Conservation (phyloP, 108 stramenopile species). For the Nitzschia sp. region DNA sequence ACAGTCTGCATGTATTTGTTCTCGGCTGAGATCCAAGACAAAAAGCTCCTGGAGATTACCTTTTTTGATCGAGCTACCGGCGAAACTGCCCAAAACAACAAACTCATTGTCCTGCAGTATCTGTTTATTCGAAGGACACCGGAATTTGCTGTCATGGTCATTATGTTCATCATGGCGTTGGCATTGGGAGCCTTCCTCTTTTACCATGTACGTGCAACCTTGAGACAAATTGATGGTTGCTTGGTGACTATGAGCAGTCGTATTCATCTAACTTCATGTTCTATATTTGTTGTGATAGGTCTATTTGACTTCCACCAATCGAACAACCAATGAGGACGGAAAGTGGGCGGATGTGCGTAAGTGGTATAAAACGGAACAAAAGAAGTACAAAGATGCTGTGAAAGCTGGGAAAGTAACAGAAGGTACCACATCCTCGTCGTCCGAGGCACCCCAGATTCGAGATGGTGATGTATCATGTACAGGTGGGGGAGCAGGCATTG, state of each 20-base stretch:
- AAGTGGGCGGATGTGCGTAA: slow-evolving; percentile 74
- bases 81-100: slow-evolving; percentile 50
- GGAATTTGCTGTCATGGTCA: slow-evolving; percentile 31
- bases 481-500: slow-evolving; percentile 17
- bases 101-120: slow-evolving; percentile 59
- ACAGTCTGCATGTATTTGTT: slow-evolving; percentile 35
- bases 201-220: slow-evolving; percentile 46
- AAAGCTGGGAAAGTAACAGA: slow-evolving; percentile 35
- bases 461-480: slow-evolving; percentile 72
- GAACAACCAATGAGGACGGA: slow-evolving; percentile 86
- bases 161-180: slow-evolving; percentile 65
- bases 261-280: background rate
- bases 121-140: slow-evolving; percentile 46
- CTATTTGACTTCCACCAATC: slow-evolving; percentile 50
- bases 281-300: slow-evolving; percentile 8
- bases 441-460: slow-evolving; percentile 11
- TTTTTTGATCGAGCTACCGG: slow-evolving; percentile 74
- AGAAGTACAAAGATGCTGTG: slow-evolving; percentile 57
- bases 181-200: slow-evolving; percentile 55
- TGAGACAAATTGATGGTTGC: background rate
- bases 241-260: background rate
- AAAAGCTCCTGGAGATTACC: slow-evolving; percentile 58
- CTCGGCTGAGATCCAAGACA: slow-evolving; percentile 53
- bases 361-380: slow-evolving; percentile 65
- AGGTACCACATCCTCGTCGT: slow-evolving; percentile 1